Conservation (phyloP, 1,284 basidiomycete genomes). For the Ustilago hordei region DNA sequence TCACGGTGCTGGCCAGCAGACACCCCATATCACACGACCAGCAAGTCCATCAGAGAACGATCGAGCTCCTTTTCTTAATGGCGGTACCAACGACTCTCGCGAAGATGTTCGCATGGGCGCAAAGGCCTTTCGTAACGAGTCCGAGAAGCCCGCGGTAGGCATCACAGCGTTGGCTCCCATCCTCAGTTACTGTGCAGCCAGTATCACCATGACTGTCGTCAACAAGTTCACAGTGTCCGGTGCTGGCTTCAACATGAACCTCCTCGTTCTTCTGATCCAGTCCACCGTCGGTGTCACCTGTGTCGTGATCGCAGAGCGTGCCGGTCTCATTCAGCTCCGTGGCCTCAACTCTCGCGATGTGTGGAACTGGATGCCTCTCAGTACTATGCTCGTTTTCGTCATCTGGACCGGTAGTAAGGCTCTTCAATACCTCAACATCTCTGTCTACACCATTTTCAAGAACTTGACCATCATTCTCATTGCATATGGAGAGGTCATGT, state of each 20-base stretch:
- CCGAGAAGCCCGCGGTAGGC: slow-evolving; percentile 42
- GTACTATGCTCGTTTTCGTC: slow-evolving; percentile 88
- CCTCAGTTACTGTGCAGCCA: slow-evolving; percentile 89
- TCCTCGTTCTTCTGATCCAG: slow-evolving; percentile 91
- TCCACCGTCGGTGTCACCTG: slow-evolving; percentile 80
- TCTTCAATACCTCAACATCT: slow-evolving; percentile 72
- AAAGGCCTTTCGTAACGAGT: slow-evolving; percentile 29
- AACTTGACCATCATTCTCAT: slow-evolving; percentile 99
- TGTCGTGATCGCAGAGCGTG: slow-evolving; percentile 80
- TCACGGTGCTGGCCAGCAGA: slow-evolving; percentile 34
- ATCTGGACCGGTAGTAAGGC: slow-evolving; percentile 99
- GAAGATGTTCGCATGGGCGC: slow-evolving; percentile 53
- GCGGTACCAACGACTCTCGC: slow-evolving; percentile 21
- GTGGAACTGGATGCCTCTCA: slow-evolving; percentile 94
- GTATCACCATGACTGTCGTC: slow-evolving; percentile 96
- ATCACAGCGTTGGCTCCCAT: slow-evolving; percentile 78
- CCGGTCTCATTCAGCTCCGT: slow-evolving; percentile 89
- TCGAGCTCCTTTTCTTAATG: slow-evolving; percentile 48
- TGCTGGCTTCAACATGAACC: slow-evolving; percentile 93
- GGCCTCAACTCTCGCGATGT: slow-evolving; percentile 86
- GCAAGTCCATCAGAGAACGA: slow-evolving; percentile 53
- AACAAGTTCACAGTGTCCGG: slow-evolving; percentile 99
- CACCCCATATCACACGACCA: slow-evolving; percentile 43
- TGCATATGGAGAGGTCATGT: slow-evolving; percentile 96
- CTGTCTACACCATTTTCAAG: slow-evolving; percentile 87